phyloP scores from a whole-genome alignment of 2,329 filamentous ascomycete species.

The Penicillium olsonii region DNA sequence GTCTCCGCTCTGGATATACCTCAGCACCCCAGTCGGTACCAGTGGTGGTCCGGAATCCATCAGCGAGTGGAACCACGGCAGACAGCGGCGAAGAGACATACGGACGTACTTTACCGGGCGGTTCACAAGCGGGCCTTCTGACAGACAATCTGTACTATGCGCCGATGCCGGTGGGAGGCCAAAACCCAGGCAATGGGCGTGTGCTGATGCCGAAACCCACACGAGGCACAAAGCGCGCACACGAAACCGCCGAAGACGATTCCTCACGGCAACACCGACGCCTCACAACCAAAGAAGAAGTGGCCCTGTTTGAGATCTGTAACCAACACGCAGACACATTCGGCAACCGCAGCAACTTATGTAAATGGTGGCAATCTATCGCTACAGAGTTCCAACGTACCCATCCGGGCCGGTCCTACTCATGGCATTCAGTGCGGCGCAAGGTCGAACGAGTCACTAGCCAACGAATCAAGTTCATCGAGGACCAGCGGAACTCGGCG shows the following conservation, averaged over 20 bases:
- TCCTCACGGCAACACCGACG: constrained; percentile 37
- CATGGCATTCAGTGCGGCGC: constrained; percentile 46
- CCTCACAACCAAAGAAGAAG: constrained; percentile 43
- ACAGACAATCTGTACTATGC: constrained; percentile 18
- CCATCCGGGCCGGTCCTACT: constrained; percentile 41
- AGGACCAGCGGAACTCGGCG: constrained; percentile 28
- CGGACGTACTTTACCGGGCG: constrained; percentile 16
- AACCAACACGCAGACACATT: constrained; percentile 40
- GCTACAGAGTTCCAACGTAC: constrained; percentile 40
- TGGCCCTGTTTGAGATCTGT: constrained; percentile 43
- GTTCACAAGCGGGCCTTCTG: constrained; percentile 8
- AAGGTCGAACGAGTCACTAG: constrained; percentile 45
- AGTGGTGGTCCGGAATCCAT: constrained; percentile 16
- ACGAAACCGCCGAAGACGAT: constrained; percentile 17
- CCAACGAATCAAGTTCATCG: constrained; percentile 42
- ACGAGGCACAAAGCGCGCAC: constrained; percentile 14
- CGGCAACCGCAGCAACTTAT: constrained; percentile 43
- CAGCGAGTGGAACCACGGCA: constrained; percentile 3
- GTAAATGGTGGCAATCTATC: constrained; percentile 45
- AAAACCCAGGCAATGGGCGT: constrained; percentile 4
- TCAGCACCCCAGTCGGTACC: constrained; percentile 11
- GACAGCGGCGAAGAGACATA: constrained; percentile 19
- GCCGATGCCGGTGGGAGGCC: constrained; percentile 13
- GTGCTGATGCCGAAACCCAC: constrained; percentile 5
- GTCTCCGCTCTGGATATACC: constrained; percentile 3